Evolutionary conservation across 2,329 filamentous ascomycete species (phyloP).

Genomic region (Microdochium trichocladiopsis): DNA sequence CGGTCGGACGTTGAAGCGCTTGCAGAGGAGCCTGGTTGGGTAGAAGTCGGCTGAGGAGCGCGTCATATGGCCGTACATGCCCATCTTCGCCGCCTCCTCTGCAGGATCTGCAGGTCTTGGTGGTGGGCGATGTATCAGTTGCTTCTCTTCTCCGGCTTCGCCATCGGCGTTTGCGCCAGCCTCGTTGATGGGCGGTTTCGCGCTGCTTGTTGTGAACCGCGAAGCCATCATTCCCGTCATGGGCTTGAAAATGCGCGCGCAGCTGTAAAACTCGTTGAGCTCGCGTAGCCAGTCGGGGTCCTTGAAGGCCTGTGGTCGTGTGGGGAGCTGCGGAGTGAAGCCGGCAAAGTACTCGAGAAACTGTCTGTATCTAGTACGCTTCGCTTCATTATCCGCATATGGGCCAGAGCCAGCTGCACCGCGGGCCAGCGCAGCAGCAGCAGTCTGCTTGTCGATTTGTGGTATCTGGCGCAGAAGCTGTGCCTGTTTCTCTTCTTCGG

Average conservation of each 20-base stretch:
- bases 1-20: constrained; percentile 82
- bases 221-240: constrained; percentile 90
- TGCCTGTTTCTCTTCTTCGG: constrained; percentile 55
- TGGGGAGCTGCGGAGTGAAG: constrained; percentile 47
- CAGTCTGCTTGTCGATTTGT: constrained; percentile 57
- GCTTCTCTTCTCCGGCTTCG: constrained; percentile 9
- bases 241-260: constrained; percentile 74
- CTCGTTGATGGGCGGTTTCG: constrained; percentile 24
- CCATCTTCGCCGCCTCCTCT: constrained; percentile 77
- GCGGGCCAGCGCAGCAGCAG: constrained; percentile 60
- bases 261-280: constrained; percentile 64
- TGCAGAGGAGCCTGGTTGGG: constrained; percentile 82
- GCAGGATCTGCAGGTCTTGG: constrained; percentile 66
- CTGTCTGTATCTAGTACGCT: constrained; percentile 70
- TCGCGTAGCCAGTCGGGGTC: constrained; percentile 76
- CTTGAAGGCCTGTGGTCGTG: constrained; percentile 31
- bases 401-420: constrained; percentile 58
- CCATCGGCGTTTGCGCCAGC: constrained; percentile 18
- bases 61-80: constrained; percentile 91
- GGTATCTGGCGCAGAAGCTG: constrained; percentile 54
- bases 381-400: constrained; percentile 75
- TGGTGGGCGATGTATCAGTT: constrained; percentile 37
- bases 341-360: constrained; percentile 77
- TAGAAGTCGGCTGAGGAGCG: constrained; percentile 65
- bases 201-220: constrained; percentile 72